Base-by-base conservation (phyloP, 139 green algal genomes). In the Mesotaenium endlicherianum region DNA sequence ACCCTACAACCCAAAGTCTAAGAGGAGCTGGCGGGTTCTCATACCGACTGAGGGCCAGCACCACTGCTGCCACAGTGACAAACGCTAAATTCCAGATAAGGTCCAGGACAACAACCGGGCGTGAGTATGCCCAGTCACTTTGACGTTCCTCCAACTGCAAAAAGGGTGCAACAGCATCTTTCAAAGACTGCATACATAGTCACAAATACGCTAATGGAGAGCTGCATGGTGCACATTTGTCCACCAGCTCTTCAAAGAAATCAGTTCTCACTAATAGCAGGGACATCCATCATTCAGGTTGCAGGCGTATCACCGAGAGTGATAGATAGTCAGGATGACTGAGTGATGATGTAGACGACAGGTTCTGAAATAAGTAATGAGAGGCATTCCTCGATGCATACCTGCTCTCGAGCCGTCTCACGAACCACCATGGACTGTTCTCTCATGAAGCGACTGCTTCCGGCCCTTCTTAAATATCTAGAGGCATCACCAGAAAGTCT, bases 31-130 rank as follows among this genome's bases (percentile, higher is more conserved):
- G 71, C 11, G 78, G 78, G 47, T 20, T 36, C 78, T 85, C 78
- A 26, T 26, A 49, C 20, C 39, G 31, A 39, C 67, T 80, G 34
- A 85, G 34, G 42, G 38, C 39, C 30, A 85, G 69, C 47, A 81
- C 55, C 34, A 85, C 77, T n/a, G 45, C 31, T 30, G 77, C 77
- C n/a, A 84, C 77, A 36, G 72, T 49, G 67, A 85, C 70, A 39
- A 85, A 85, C 16, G 69, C 69, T 16, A 85, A 20, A 39, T 85
- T 85, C 78, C 78, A 85, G n/a, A 85, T n/a, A 16, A 84, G 72
- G 69, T 85, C 78, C n/a, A 85, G 78, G 17, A 85, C 30, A 11
- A 85, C 78, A 26, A 85, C 78, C 0, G 78, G 78, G 49, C 78
- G 64, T 26, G 78, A 85, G 42, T 85, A 85, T 4, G 78, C 78